Evolutionary conservation across 352 stramenopile genomes (phyloP), one percentile per base, ranked within the genome.

Genomic region (Blastocystis sp.): DNA sequence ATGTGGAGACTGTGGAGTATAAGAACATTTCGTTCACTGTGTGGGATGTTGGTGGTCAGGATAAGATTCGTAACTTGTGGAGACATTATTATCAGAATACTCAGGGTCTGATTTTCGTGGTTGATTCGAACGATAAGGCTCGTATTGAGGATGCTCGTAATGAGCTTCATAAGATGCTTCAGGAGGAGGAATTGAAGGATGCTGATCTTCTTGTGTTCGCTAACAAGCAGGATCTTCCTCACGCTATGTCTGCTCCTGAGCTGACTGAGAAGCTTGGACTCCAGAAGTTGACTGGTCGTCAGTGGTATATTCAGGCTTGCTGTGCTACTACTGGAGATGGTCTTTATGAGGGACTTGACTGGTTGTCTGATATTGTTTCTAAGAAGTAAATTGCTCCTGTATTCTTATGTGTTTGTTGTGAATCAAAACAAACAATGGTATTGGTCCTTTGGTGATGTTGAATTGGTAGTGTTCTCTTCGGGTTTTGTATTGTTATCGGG

Each of bases 281-380:
- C 73, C 94, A 97, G 88, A 92, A 92, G 76, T 90, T 98, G 32
- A 94, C 95, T 87, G 94, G 97, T 88, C 92, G 95, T 88, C 94
- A 98, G 90, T 99, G 96, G 96, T 98, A 97, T 90, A 98, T 98
- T 88, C 96, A 99, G 92, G 93, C 95, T 56, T 98, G 94, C 93
- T 98, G 95, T 89, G 96, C 96, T 84, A 98, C 95, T 85, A 98
- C 93, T 84, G 96, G 95, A 63, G 95, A 98, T 88, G 96, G 96
- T 87, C 89, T 99, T 75, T 99, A 98, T 90, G 96, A 99, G 88
- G 96, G 96, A 87, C 91, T 99, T 75, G 96, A 99, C 90, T 99
- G 96, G 96, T 92, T 98, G 56, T 93, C 91, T 46, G 90, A 90
- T 49, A 92, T 91, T 71, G 88, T 95, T 64, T 88, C 89, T 8